phyloP scores from a whole-genome alignment of 306 rosid species.

The Fragaria vesca region DNA sequence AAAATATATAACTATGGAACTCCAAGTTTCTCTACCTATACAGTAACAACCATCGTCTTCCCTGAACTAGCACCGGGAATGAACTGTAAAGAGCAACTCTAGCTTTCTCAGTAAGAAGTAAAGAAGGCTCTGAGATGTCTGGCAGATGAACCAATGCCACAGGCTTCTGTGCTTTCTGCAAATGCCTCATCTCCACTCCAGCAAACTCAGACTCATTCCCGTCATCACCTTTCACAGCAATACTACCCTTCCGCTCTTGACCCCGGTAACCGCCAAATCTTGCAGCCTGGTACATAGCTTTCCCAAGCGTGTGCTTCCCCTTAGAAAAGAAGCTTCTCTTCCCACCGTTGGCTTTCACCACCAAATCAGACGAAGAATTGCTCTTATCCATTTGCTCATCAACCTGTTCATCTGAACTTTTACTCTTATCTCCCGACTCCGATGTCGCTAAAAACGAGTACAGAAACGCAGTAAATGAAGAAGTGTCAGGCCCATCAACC shows the following conservation, averaged over 20 bases:
- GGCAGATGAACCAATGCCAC: slow-evolving; percentile 41
- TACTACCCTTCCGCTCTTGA: slow-evolving; percentile 45
- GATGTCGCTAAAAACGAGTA: slow-evolving; percentile 69
- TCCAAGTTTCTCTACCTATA: slow-evolving; percentile 55
- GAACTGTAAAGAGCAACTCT: slow-evolving; percentile 63
- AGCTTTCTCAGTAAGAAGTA: slow-evolving; percentile 56
- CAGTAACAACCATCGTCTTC: slow-evolving; percentile 83
- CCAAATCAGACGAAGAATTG: slow-evolving; percentile 31
- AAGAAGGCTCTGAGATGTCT: slow-evolving; percentile 73
- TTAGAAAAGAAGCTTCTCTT: slow-evolving; percentile 66
- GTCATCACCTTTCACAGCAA: slow-evolving; percentile 38
- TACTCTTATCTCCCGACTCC: slow-evolving; percentile 40
- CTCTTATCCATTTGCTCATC: slow-evolving; percentile 37
- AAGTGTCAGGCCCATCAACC: slow-evolving; percentile 90
- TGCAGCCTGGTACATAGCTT: slow-evolving; percentile 53
- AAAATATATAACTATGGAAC: slow-evolving; percentile 15
- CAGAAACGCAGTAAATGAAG: slow-evolving; percentile 82
- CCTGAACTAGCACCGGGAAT: slow-evolving; percentile 83
- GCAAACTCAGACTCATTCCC: slow-evolving; percentile 31
- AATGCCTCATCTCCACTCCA: slow-evolving; percentile 59
- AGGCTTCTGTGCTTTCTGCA: slow-evolving; percentile 39
- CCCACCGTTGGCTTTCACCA: slow-evolving; percentile 48
- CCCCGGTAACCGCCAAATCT: slow-evolving; percentile 56
- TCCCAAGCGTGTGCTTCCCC: slow-evolving; percentile 68
- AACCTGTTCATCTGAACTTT: slow-evolving; percentile 30